Base-by-base conservation (phyloP, 495 filamentous ascomycete species). In the Penicillium verhagenii region DNA sequence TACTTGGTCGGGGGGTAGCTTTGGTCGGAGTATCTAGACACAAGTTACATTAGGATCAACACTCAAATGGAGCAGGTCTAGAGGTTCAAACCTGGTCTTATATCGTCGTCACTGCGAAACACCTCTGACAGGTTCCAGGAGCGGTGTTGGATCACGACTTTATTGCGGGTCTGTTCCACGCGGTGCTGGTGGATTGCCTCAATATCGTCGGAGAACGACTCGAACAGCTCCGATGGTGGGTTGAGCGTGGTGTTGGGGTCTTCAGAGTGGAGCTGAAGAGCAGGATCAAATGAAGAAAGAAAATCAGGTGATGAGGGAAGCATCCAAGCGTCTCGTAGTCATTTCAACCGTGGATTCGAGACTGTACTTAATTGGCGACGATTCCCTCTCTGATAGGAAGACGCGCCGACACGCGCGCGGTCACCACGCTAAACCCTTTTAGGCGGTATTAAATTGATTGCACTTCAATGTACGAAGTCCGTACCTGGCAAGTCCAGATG, bases 71-170 rank as follows among this genome's bases (percentile, higher is more conserved):
- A 21, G 28, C 16, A 21, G 23, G 16, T 19, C 25, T 29, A 45
- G 44, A 44, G 44, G 20, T 28, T 49, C 73, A 55, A 59, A 81
- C 78, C 64, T 60, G 70, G 70, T 58, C 70, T 75, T 66, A 78
- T 72, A 59, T 74, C 79, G 53, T 83, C 82, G 59, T 86, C 84
- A 54, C 83, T 88, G 48, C 80, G 75, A 66, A 88, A 89, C 8
- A 79, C 75, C 54, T 87, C 84, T 18, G 70, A 72, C 14, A 79
- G 60, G 50, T 80, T 72, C 79, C 82, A 86, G 33, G 77, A 69
- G 25, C 86, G 74, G 60, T 88, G 81, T 58, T 85, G 85, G 39
- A 89, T 86, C 11, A 88, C 84, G 26, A 85, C 74, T 50, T 73
- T 82, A 56, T 85, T 81, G 47, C 68, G 71, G 23, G 74, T 74